Evolutionary conservation across 2,329 filamentous ascomycete genomes (phyloP), one percentile per base, ranked within the genome.

Genomic region (Tolypocladium amazonense): DNA sequence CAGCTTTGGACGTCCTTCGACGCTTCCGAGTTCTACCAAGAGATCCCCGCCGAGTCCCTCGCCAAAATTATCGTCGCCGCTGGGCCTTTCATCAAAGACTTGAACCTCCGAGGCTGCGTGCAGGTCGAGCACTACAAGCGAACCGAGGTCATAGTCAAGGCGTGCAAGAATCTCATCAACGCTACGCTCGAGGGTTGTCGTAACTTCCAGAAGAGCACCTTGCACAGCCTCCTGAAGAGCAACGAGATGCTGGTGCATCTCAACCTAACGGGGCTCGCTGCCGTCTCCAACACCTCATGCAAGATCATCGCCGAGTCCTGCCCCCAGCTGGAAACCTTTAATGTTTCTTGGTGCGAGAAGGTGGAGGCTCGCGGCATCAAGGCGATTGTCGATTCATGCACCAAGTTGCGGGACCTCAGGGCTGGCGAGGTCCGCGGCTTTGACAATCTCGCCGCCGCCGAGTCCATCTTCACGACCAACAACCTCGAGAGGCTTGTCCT

Each of bases 271-370:
- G 92, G 92, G 0, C 80, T 97, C 62, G 78, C 85, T 2, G 87
- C 87, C 15, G 89, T 92, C 18, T 91, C 88, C 37, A 96, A 96
- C 70, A 84, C 84, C 27, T 89, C 90, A 0, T 92, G 95, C 83
- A 90, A 88, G 68, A 90, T 95, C 61, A 88, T 99, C 61, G 87
- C 90, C 0, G 81, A 88, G 58, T 87, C 88, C 45, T 97, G 93
- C 67, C 86, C 87, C 1, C 86, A 88, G 56, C 79, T 99, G n/a
- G 87, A 96, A 72, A 81, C 84, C 59, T 81, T 97, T 64, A 95
- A 97, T 67, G 84, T 97, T 25, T 96, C 92, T 0, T 97, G 93
- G 91, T 99, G 94, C 76, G 87, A 86, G 65, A 88, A 91, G 62
- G 85, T 97, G 69, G 88, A 94, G 68, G 88, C 90, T 11, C 79